phyloP scores from a whole-genome alignment of 2,329 filamentous ascomycete species.

The Leptographium wingfieldii region DNA sequence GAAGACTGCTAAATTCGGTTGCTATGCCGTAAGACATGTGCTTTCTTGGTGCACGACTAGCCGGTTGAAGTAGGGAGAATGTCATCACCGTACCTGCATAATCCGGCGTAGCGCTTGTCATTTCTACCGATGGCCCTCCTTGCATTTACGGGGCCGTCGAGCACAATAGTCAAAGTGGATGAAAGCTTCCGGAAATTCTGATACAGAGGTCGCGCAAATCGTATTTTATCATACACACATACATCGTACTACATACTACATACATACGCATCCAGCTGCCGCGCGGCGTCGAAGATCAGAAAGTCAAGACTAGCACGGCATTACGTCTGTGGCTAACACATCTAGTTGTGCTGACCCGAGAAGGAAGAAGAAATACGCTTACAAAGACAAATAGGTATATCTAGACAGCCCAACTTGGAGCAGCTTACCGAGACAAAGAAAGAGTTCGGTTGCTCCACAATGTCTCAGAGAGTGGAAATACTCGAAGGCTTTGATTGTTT shows the following conservation, averaged over 20 bases:
- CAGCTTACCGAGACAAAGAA: background rate
- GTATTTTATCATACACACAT: too few relatives aligned
- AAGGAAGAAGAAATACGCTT: background rate
- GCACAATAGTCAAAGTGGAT: background rate
- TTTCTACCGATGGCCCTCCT: background rate
- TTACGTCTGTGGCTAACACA: background rate
- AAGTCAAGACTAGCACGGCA: background rate
- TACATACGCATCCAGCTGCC: background rate
- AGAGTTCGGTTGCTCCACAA: background rate
- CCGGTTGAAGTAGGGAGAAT: too few relatives aligned
- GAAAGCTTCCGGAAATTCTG: background rate
- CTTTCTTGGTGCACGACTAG: too few relatives aligned
- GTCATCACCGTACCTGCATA: background rate
- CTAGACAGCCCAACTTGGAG: background rate
- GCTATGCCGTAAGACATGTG: too few relatives aligned
- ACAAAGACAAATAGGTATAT: background rate
- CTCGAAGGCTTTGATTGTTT: background rate
- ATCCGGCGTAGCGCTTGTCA: background rate
- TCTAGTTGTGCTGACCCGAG: background rate
- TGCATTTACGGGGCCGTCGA: background rate
- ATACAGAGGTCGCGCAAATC: background rate
- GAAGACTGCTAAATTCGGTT: too few relatives aligned
- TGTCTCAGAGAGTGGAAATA: background rate
- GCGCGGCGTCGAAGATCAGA: background rate
- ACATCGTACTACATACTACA: too few relatives aligned